Evolutionary conservation across 2,329 filamentous ascomycete genomes (phyloP), one percentile per base, ranked within the genome.

Genomic region (Erysiphe pulchra): DNA sequence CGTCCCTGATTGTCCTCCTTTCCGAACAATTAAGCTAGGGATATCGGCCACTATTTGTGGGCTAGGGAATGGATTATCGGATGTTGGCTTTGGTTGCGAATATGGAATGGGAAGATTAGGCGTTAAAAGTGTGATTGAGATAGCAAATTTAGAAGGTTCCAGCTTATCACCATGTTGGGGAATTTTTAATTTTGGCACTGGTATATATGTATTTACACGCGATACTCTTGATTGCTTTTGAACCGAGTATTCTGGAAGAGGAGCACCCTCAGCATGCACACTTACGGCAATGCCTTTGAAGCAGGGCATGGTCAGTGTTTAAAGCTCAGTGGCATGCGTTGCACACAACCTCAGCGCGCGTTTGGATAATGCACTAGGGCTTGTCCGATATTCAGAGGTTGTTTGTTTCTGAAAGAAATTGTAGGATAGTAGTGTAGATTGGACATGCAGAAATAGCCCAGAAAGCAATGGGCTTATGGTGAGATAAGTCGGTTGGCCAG

Each of bases 271-370:
- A 48, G 75, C 73, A 66, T 98, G 90, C 62, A 95, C 92, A 71
- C 83, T 92, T 61, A 95, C 87, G 57, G 90, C 87, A 65, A 98
- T 85, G 64, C 90, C 90, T 69, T 95, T 92, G 69, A 95, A 98
- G 75, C 86, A 95, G 67, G 90, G 90, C 90, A 81, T 81, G 52
- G 47, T 50, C 20, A n/a, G 13, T 43, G n/a, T 20, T 34, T 16
- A 13, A 9, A 34, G n/a, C n/a, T 14, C 13, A 7, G 33, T 11
- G n/a, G 33, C 12, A 11, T 14, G n/a, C n/a, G 33, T 34, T 34
- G 9, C 10, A n/a, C 13, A 34, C 12, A 14, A 11, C 33, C n/a
- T 34, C 33, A 14, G 33, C 2, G n/a, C 33, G 11, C 33, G 33
- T 34, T 6, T 5, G 8, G 7, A 28, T 28, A 24, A 6, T 28